These are phyloP conservation scores for Ceratocystis albifundus DNA, from an alignment of 2,329 filamentous ascomycete species.

Conservation along the genomic window DNA sequence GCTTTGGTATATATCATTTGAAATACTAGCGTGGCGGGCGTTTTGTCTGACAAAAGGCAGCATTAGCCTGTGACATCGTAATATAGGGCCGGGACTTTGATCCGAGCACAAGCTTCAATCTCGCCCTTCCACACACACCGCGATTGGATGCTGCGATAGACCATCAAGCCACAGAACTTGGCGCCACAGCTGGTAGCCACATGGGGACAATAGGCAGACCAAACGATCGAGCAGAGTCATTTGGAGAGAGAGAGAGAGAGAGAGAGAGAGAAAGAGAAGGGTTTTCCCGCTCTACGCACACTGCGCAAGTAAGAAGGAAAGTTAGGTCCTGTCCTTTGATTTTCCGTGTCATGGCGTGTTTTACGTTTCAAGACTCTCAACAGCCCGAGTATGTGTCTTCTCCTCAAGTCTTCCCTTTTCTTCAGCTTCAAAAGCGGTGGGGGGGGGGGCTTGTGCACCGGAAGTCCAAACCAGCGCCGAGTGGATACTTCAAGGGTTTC, in stretches of 20 bases:
- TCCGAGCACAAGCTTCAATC: neutral
- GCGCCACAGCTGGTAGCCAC: too few species aligned
- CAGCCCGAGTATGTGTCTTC: neutral
- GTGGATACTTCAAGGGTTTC: neutral
- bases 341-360: neutral
- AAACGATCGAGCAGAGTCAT: too few species aligned
- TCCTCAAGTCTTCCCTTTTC: neutral
- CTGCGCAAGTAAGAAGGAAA: too few species aligned
- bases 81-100: neutral
- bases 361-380: neutral
- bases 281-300: too few species aligned
- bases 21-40: neutral
- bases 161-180: too few species aligned
- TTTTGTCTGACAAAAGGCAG: neutral
- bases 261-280: too few species aligned
- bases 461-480: neutral
- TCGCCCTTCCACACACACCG: neutral
- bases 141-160: neutral
- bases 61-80: neutral
- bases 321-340: too few species aligned
- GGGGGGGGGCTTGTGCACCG: slow-evolving; percentile 1
- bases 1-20: neutral
- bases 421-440: neutral
- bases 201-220: too few species aligned
- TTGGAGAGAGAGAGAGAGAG: too few species aligned